phyloP scores from a whole-genome alignment of 2,329 filamentous ascomycete genomes.

The Pseudogymnoascus sp. region DNA sequence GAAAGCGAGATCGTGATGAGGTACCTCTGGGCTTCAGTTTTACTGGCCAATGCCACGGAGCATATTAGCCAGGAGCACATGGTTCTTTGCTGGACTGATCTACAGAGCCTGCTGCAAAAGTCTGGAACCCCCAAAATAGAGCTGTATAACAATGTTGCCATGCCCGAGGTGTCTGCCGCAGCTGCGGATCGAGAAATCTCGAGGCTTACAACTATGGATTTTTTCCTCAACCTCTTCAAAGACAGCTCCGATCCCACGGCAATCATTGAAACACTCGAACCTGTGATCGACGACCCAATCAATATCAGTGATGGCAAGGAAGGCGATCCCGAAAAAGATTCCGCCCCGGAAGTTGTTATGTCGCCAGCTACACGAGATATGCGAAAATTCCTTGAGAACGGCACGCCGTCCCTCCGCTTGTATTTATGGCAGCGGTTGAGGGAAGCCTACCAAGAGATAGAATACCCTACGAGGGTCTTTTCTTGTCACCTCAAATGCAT shows the following conservation, averaged over 20 bases:
- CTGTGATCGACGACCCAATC: constrained; percentile 61
- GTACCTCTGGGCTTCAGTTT: constrained; percentile 60
- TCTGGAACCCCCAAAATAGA: constrained; percentile 45
- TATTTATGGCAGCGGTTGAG: constrained; percentile 89
- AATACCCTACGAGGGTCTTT: constrained; percentile 79
- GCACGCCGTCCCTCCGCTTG: constrained; percentile 73
- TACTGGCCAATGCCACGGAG: constrained; percentile 51
- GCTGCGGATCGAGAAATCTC: constrained; percentile 87
- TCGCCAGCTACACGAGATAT: constrained; percentile 59
- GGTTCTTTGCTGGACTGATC: constrained; percentile 54
- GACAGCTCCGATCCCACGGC: constrained; percentile 72
- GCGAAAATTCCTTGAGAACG: constrained; percentile 74
- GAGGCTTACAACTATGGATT: constrained; percentile 90
- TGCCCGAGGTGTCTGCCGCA: constrained; percentile 77
- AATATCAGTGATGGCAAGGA: constrained; percentile 15
- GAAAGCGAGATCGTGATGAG: constrained; percentile 43
- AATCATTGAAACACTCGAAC: constrained; percentile 87
- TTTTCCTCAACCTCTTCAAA: constrained; percentile 85
- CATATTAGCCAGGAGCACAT: constrained; percentile 52
- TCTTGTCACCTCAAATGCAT: constrained; percentile 82
- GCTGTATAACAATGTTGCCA: constrained; percentile 78
- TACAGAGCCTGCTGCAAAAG: constrained; percentile 46
- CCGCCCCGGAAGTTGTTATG: constrained; percentile 13
- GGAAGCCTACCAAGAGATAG: constrained; percentile 78
- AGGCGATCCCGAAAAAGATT: constrained; percentile 15